phyloP scores from a whole-genome alignment of 2,329 filamentous ascomycete species.

The Beauveria varroae region DNA sequence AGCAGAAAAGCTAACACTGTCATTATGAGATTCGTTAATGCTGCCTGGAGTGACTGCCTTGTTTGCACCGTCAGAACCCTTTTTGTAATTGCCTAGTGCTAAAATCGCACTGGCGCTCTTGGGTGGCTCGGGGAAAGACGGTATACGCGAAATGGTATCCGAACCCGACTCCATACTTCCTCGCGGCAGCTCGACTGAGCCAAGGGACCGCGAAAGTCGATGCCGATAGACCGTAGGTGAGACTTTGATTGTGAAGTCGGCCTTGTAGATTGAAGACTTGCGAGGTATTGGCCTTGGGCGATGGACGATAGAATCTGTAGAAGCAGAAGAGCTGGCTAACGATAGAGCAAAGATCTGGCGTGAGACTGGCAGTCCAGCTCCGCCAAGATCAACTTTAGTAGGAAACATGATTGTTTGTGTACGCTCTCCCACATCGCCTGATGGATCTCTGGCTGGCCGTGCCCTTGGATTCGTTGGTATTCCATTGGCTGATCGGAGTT shows the following conservation, averaged over 20 bases:
- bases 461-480: constrained; percentile 40
- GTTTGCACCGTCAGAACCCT: neutral
- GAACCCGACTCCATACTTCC: constrained; percentile 36
- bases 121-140: constrained; percentile 43
- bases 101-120: constrained; percentile 27
- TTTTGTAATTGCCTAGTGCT: neutral
- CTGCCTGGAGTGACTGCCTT: neutral
- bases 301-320: constrained; percentile 39
- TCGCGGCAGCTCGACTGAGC: constrained; percentile 37
- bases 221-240: constrained; percentile 34
- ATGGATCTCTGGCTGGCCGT: constrained; percentile 26
- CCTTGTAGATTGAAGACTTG: constrained; percentile 36
- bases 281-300: constrained; percentile 50
- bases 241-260: constrained; percentile 39
- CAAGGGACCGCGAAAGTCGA: constrained; percentile 42
- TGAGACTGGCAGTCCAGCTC: neutral
- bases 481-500: constrained; percentile 37
- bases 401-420: neutral
- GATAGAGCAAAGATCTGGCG: neutral
- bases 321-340: constrained; percentile 1
- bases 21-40: neutral
- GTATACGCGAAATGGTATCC: constrained; percentile 42
- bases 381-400: constrained; percentile 7
- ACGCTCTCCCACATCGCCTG: constrained; percentile 40
- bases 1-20: neutral